A percentile compares a stretch with the other conserved stretches of the same genome.
Conservation (phyloP, 1,139 yeast genomes). For the Protomyces gravidus region DNA sequence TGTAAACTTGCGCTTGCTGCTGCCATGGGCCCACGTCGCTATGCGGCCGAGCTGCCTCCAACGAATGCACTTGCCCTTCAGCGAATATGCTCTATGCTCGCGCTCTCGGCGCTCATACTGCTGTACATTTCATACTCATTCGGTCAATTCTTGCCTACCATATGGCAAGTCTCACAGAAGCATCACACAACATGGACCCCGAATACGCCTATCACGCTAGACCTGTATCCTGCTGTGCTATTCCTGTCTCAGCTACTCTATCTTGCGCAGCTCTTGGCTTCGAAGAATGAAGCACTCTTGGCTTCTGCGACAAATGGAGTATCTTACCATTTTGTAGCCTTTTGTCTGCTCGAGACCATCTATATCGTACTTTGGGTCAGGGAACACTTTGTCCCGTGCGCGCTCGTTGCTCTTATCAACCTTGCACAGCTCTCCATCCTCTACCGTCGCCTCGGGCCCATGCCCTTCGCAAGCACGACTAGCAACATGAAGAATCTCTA, state of each 20-base stretch:
- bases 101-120: neutral
- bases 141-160: conserved; percentile 12
- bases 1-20: no score
- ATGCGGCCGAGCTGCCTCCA: neutral
- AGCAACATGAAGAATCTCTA: conserved; percentile 8
- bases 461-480: conserved; percentile 4
- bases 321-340: conserved; percentile 14
- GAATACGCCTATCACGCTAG: conserved; percentile 21
- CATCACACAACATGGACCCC: conserved; percentile 11
- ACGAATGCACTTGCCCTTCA: neutral
- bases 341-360: conserved; percentile 7
- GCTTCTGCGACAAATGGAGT: conserved; percentile 20
- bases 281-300: conserved; percentile 18
- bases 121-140: conserved; percentile 14
- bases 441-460: conserved; percentile 9
- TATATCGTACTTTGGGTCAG: conserved; percentile 12
- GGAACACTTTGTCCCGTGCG: neutral
- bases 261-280: conserved; percentile 2
- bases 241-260: conserved; percentile 10
- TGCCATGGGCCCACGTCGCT: neutral
- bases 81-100: neutral
- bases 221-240: conserved; percentile 15
- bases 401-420: conserved; percentile 4
- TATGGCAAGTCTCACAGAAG: conserved; percentile 13
- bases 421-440: neutral